Evolutionary conservation across 192 early-diverging fungal genomes (phyloP), one percentile per base, ranked within the genome.

Genomic region (Pilaira anomala): DNA sequence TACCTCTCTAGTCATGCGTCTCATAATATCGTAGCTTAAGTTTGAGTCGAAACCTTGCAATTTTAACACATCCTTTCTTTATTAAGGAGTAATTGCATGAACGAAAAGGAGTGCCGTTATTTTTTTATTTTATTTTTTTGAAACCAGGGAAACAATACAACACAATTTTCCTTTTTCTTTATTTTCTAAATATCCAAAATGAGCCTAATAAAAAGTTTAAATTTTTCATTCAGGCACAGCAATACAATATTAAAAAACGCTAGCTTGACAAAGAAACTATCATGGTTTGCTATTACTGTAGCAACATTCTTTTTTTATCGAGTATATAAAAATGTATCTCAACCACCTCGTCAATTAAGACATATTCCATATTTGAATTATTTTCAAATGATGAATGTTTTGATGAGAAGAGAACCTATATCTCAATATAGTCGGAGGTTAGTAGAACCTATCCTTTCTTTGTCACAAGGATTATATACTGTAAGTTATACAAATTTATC

Each of bases 361-460:
- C 53, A 55, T 29, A 55, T 55, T 26, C 53, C 53, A 7, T 21
- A 55, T 30, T 36, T 55, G 8, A 7, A 18, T 36, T 8, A n/a
- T 18, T 11, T 36, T 30, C 2, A 18, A 26, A 4, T 29, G 21
- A 16, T 28, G 12, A 30, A 29, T 21, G n/a, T 21, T 26, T 33
- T 33, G 11, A 46, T 19, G 18, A 19, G 44, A 2, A 46, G 18
- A 18, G 44, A 18, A 3, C 25, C 25, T n/a, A n/a, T 30, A 7
- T 18, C 21, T 16, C 18, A 16, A 39, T 19, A n/a, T 36, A n/a
- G n/a, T n/a, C 13, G 13, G 14, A 19, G 25, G 30, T 8, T 33
- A 55, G 18, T 33, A 25, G 53, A 1, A 7, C 30, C 13, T 55
- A 33, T 36, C 11, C 18, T 33, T 14, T 33, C 21, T 7, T n/a